Base-by-base conservation (phyloP, 768 basidiomycete genomes). In the Lentinula lateritia region DNA sequence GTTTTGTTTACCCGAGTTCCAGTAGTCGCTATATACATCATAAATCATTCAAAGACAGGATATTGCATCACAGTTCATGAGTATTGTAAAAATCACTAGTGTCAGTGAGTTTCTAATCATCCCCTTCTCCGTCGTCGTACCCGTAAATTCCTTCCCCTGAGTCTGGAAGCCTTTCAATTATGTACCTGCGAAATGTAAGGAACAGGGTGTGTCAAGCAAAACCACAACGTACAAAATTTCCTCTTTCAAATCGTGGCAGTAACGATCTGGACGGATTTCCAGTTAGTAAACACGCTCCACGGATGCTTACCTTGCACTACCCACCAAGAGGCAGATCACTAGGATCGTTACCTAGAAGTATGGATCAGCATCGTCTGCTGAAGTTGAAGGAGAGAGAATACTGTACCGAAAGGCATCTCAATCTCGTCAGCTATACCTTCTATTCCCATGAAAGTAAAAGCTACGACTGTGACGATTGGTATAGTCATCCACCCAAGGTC, bases 401-500 rank as follows among this genome's bases (percentile, higher is more conserved):
- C 72, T 79, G 52, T 63, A 88, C 93, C 95, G 66, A 97, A 97
- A 0, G 95, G 95, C 87, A 91, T 90, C 72, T 97, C 95, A 66
- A 96, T 93, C 73, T 93, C 88, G 63, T 95, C 89, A 0, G 95
- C 95, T 65, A 97, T 98, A 5, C 93, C 94, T 78, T 97, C 95
- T 56, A 98, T 92, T 16, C 94, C 93, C 84, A 95, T 94, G 57
- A 97, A 83, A 0, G 91, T 95, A 76, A 95, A 94, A 7, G 92
- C 87, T 34, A 95, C 88, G 13, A 90, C 84, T 20, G 92, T 93
- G 18, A 93, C 86, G 28, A 95, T 79, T n/a, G 90, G 91, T 9
- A 96, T 80, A 69, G 90, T 90, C 52, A 80, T 83, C 90, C 92
- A 94, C 38, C 88, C 88, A 66, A 95, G 78, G 50, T 93, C 88